Percentiles rank a stretch among this genome's conserved stretches.
These are phyloP conservation scores for Candida corydali DNA, from an alignment of 805 yeast genomes.

Conservation along the genomic window DNA sequence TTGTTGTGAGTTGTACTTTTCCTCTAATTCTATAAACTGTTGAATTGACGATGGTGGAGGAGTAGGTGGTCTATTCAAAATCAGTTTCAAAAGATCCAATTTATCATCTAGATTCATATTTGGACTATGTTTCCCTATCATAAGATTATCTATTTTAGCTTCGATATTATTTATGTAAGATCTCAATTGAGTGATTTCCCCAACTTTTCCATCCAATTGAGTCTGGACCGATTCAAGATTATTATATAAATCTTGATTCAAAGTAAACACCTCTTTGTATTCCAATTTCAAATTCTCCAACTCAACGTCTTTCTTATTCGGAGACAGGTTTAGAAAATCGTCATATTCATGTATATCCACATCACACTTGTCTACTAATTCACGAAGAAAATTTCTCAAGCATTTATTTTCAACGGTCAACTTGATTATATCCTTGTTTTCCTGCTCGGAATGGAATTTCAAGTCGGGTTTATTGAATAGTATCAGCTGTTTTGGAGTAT, in stretches of 20 bases:
- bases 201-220: conserved; percentile 23
- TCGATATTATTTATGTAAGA: conserved; percentile 12
- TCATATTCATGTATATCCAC: conserved; percentile 1
- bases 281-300: conserved; percentile 13
- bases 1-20: conserved; percentile 18
- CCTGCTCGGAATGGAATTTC: conserved; percentile 18
- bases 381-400: conserved; percentile 37
- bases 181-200: conserved; percentile 11
- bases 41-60: conserved; percentile 11
- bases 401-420: conserved; percentile 36
- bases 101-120: conserved; percentile 19
- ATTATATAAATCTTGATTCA: conserved; percentile 35
- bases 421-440: conserved; percentile 32
- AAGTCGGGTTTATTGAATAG: conserved; percentile 4
- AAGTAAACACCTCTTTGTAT: conserved; percentile 30
- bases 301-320: not conserved
- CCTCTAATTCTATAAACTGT: conserved; percentile 20
- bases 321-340: not conserved
- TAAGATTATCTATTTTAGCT: conserved; percentile 17
- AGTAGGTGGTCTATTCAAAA: conserved; percentile 3
- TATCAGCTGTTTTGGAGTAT: not conserved
- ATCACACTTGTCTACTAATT: conserved; percentile 21
- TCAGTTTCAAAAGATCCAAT: conserved; percentile 14
- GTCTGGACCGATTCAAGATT: conserved; percentile 32
- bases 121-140: conserved; percentile 18